A percentile compares a stretch with the other conserved stretches of the same genome.
These are phyloP conservation scores for Scytalidium sp. DNA, from an alignment of 2,329 filamentous ascomycete genomes.

Conservation along the genomic window DNA sequence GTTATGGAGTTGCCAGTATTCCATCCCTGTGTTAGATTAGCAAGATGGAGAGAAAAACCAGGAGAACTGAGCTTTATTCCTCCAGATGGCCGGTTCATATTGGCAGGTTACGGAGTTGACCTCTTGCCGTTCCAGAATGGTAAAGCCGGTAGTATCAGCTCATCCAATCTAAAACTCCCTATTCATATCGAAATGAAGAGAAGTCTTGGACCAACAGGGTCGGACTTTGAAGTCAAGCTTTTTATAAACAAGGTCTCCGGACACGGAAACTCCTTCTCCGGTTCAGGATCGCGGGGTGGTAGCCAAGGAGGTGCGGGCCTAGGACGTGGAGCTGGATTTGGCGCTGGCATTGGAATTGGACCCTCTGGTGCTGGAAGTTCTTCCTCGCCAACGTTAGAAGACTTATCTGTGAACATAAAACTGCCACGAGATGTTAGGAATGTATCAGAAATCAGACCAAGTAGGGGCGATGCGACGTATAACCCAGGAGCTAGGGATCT, in stretches of 20 bases:
- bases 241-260: conserved; percentile 65
- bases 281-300: conserved; percentile 33
- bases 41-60: conserved; percentile 83
- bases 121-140: conserved; percentile 69
- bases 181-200: conserved; percentile 80
- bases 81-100: conserved; percentile 88
- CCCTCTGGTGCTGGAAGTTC: conserved; percentile 43
- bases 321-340: conserved; percentile 46
- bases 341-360: conserved; percentile 30
- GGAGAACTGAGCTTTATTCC: conserved; percentile 95
- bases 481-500: conserved; percentile 68
- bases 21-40: conserved; percentile 88
- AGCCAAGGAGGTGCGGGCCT: conserved; percentile 34
- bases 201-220: conserved; percentile 67
- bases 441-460: conserved; percentile 76
- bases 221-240: conserved; percentile 86
- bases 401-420: conserved; percentile 74
- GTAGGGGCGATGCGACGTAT: conserved; percentile 80
- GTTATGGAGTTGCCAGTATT: conserved; percentile 89
- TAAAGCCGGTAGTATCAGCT: conserved; percentile 50
- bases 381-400: conserved; percentile 59
- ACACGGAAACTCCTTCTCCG: conserved; percentile 33
- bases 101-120: conserved; percentile 93
- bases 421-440: conserved; percentile 78
- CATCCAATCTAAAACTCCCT: conserved; percentile 70